Base-by-base conservation (phyloP, 305 asterid species). In the Solanum aculeatissimum region DNA sequence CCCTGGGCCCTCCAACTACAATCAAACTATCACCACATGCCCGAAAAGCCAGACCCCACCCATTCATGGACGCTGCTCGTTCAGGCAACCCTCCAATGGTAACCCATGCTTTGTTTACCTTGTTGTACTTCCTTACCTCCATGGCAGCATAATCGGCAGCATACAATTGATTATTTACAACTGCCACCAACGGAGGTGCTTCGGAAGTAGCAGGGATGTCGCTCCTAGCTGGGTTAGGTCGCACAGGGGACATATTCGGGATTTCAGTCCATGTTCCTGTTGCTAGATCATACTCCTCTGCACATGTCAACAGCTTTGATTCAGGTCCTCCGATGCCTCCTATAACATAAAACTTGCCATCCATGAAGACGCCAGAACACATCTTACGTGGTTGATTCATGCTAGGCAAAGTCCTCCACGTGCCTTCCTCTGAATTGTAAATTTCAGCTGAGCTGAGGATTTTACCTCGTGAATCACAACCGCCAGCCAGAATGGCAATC, bases 41-140 rank as follows among this genome's bases (percentile, higher is more conserved):
- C 90, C 97, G 86, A 80, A 96, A 96, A 7, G 99, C 99, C 85
- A 96, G 87, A 29, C 99, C 99, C 99, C 99, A 95, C 23, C 99
- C 98, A 5, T 91, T 91, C 97, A 92, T 95, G 0, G 99, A 95
- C 54, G 89, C 91, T 0, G 94, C 98, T 16, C 98, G 85, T 55
- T 92, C 97, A 1, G 99, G 99, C 92, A 96, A 85, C 53, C 92
- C 89, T 21, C 98, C 99, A 9, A 93, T 89, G 1, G 94, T 90
- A 54, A 74, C 47, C 99, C 99, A 96, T 54, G 1, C 83, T 79
- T 74, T 89, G 60, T 25, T 86, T 1, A 2, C 23, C 90, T 95
- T 96, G 62, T 91, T 83, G 42, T 95, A 96, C 80, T 89, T 95
- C 49, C 93, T 89, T 74, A 96, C 97, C 85, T 86, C 94, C 97